Base-by-base conservation (phyloP, 225 moss, liverwort and hornwort species). In the Climacium dendroides region DNA sequence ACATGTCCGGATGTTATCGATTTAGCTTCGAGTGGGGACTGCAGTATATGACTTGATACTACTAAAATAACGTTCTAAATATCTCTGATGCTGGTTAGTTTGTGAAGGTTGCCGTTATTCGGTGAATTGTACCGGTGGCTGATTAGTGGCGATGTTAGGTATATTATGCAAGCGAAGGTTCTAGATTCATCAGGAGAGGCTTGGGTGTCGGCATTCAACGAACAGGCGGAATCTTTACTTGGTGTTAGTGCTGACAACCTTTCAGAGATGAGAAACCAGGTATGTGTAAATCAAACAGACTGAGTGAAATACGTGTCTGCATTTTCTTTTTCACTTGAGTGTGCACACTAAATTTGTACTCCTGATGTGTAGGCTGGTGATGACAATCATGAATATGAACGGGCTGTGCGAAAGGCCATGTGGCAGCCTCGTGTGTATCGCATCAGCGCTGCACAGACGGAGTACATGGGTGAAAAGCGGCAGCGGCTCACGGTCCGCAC, bases 381-480 rank as follows among this genome's bases (percentile, higher is more conserved):
- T 25, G 85, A 83, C 17, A 92, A 93, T 61, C 90, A 57, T 52
- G 78, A 86, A 10, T 97, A 95, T 59, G 88, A 91, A 17, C 58
- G 67, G 20, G 91, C 89, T n/a, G 85, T 99, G 1, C 94, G 95
- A 47, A 93, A 94, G 64, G 96, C 95, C 8, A 94, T 94, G 87
- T 99, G 98, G 98, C 93, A 92, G 50, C 92, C 97, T 39, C 91
- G 86, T 43, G 89, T 96, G 15, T 89, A 96, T 30, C 94, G 93
- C 24, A 86, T 99, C 63, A 94, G 93, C 54, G 96, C 95, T 35
- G 91, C 93, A 19, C 95, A 95, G 75, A 89, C 89, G 10, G 98
- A 99, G 83, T 99, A 99, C 78, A 91, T 95, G 96, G 93, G 92
- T 69, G 98, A 99, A 58, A 99, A 97, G 92, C 91, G 97, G 52